Evolutionary conservation across 140 eudicot genomes (phyloP), one percentile per base, ranked within the genome.

Genomic region (Erigeron philadelphicus): DNA sequence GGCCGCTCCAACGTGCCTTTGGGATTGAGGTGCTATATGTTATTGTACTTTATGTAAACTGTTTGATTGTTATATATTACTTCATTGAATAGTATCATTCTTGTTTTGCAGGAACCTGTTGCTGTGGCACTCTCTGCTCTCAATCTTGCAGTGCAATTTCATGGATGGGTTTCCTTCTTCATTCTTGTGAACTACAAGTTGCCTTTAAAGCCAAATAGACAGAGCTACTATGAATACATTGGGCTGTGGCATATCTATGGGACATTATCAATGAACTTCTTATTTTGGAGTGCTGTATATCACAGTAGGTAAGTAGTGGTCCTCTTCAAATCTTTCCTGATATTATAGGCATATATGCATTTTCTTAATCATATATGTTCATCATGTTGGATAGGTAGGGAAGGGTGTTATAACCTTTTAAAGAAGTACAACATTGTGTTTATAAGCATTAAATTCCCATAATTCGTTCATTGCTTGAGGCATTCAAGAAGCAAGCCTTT

Each of bases 111-210:
- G 98, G 98, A 91, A 83, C 98, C 98, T 64, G 95, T 88, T 54
- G 78, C 98, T 48, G 98, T 91, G 66, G 91, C 96, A 64, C 82
- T 91, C 50, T 86, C 96, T 40, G 86, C 86, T 23, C 86, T 91
- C 67, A 91, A 86, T 83, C 96, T 91, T 73, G 98, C 88, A 41
- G 82, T 91, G 53, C 95, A 88, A 40, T 91, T 91, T 76, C 98
- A 91, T 61, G 96, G 98, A 47, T 91, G 98, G 98, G 88, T 91
- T 54, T 91, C 98, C 42, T 91, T 91, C 74, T 88, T 84, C 72
- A 88, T 91, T 67, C 98, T 91, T 65, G 88, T 91, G 47, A 88
- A 88, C 74, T 91, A 91, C 79, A 91, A 82, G 73, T 65, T 91
- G 74, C 89, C 95, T 64, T 70, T 91, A 67, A 82, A 70, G 84